Base-by-base conservation (phyloP, 2,329 filamentous ascomycete species). In the Geosmithia putterillii region DNA sequence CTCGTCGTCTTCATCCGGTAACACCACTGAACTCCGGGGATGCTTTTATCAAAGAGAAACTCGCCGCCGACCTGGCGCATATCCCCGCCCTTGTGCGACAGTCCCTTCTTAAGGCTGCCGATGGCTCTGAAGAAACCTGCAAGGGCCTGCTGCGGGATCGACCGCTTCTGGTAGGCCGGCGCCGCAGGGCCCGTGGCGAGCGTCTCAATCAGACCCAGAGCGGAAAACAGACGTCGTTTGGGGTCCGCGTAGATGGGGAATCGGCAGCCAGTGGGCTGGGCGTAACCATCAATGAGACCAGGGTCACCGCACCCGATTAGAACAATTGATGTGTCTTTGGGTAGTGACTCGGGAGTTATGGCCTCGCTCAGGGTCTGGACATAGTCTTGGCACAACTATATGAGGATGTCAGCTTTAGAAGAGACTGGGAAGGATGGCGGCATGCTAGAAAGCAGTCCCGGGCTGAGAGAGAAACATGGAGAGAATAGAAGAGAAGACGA, bases 1-100 rank as follows among this genome's bases (percentile, higher is more conserved):
- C 86, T 66, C 12, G 85, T 90, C 45, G 76, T 84, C 55, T 70
- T 70, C 86, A 94, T 94, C 22, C 85, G 71, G 62, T 90, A 84
- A 52, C 82, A 88, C 86, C 86, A 94, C 1, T 76, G 79, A 22
- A 86, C 73, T n/a, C n/a, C n/a, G n/a, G n/a, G n/a, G 4, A 66
- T 59, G 2, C 59, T 46, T 0, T 73, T 73, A 55, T 85, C 80
- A 49, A 87, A 87, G n/a, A 89, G 57, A 48, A 88, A 86, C 62
- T 89, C 85, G 10, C 84, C 85, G 20, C 85, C 83, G 3, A 85
- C 79, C 61, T 87, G 81, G 42, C 71, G 67, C 54, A 74, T 69
- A 55, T 85, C 73, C 3, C 84, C 83, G 19, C 73, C 76, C 57
- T 79, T 79, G 46, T 75, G 63, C 5, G 71, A 76, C 41, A 82